Base-by-base conservation (phyloP, 2,329 filamentous ascomycete species). In the Xylaria sp. region DNA sequence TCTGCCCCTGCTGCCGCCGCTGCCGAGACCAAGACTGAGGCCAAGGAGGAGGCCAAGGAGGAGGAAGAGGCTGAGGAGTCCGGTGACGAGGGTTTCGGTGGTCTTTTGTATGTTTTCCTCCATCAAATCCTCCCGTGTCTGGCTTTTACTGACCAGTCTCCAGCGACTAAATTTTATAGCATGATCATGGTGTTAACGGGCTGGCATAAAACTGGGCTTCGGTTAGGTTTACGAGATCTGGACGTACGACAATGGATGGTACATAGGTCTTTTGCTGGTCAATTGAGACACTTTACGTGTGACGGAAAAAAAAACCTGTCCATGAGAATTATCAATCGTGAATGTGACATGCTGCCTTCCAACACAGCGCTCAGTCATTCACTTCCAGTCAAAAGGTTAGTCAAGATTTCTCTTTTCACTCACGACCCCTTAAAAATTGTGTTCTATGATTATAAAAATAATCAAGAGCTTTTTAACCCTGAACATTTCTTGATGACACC, bases 61-160 rank as follows among this genome's bases (percentile, higher is more conserved):
- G 86, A 89, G 78, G 88, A 91, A 78, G 86, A 89, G 73, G 91
- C 91, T 78, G 90, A 91, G 79, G 90, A 92, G 80, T 90, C 88
- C 72, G 91, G 84, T 77, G 86, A 86, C 69, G 88, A 90, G 69
- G 90, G 91, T 81, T 94, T 95, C 86, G 92, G 91, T 82, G 91
- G 91, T 88, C 90, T 95, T 81, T 95, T 96, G 85, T 87, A 83
- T 66, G 85, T 84, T 53, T 54, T 50, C 58, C 55, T 58, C 25
- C 44, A 21, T 3, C 10, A 0, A 25, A 18, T 5, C 48, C 4
- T 16, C 2, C 12, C 5, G 16, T 32, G 8, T 42, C 18, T 18
- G 1, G 18, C 21, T 21, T 21, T 61, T 70, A 75, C 84, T 87
- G 81, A 87, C 82, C 29, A 23, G n/a, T 64, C 55, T 61, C 8